Evolutionary conservation across 768 basidiomycete species (phyloP).

Genomic region (Mrakia blollopis): DNA sequence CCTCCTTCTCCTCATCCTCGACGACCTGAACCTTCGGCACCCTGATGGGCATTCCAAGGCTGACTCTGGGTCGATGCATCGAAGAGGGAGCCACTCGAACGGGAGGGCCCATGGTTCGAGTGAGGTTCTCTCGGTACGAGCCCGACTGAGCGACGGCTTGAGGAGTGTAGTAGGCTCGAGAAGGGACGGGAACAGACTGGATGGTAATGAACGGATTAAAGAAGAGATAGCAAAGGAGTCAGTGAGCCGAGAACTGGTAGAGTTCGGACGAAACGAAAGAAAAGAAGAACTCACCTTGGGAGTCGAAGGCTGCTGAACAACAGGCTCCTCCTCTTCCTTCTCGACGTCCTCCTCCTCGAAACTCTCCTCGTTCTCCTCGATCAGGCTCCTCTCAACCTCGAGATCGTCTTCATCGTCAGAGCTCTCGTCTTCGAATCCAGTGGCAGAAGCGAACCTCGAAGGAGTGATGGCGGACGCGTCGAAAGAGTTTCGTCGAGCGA

Average conservation of each 20-base stretch:
- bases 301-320: neutral
- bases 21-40: neutral
- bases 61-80: slow-evolving; percentile 1
- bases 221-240: no score
- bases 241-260: no score
- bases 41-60: slow-evolving; percentile 23
- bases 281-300: neutral
- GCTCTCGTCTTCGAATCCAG: neutral
- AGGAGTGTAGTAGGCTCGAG: slow-evolving; percentile 8
- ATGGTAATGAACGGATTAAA: neutral
- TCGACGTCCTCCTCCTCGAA: neutral
- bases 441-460: neutral
- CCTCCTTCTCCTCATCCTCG: neutral
- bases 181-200: neutral
- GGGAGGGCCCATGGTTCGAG: slow-evolving; percentile 18
- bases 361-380: neutral
- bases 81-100: slow-evolving; percentile 15
- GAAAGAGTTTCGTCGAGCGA: neutral
- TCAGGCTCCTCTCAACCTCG: slow-evolving; percentile 19
- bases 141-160: slow-evolving; percentile 5
- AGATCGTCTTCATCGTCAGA: neutral
- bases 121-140: neutral
- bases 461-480: neutral
- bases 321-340: neutral
- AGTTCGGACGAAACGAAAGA: no score